phyloP scores from a whole-genome alignment of 805 yeast genomes.

The Metschnikowia borealis region DNA sequence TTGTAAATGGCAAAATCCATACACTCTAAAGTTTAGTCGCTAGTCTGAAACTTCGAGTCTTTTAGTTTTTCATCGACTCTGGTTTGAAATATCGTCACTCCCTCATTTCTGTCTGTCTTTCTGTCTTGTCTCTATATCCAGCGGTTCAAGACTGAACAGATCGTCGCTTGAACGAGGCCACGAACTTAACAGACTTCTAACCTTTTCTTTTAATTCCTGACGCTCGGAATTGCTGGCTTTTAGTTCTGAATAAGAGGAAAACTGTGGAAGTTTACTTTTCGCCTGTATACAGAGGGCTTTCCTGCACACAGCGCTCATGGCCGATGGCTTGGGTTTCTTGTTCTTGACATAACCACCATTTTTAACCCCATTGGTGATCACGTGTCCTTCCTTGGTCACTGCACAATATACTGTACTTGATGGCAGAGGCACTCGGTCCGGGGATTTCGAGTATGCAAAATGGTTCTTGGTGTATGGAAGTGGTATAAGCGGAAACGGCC shows the following conservation, averaged over 20 bases:
- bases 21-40: too few relatives aligned
- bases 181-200: conserved; percentile 31
- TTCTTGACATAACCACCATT: conserved; percentile 52
- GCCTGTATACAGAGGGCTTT: conserved; percentile 17
- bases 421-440: conserved; percentile 25
- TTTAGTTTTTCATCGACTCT: too few relatives aligned
- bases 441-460: conserved; percentile 24
- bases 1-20: too few relatives aligned
- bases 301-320: conserved; percentile 40
- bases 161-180: conserved; percentile 52
- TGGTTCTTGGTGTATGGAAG: conserved; percentile 21
- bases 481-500: conserved; percentile 17
- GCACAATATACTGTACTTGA: conserved; percentile 27
- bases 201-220: conserved; percentile 23
- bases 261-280: neutral
- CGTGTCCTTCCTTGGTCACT: conserved; percentile 26
- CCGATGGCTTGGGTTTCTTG: conserved; percentile 40
- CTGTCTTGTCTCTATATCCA: too few relatives aligned
- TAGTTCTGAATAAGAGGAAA: conserved; percentile 15
- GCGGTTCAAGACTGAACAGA: neutral
- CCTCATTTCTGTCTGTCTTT: too few relatives aligned
- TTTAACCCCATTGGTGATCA: conserved; percentile 55
- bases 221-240: conserved; percentile 24
- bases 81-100: too few relatives aligned
- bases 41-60: too few relatives aligned